Percentiles rank a stretch among this genome's conserved stretches.
phyloP scores from a whole-genome alignment of 1,139 yeast genomes.

The Lizanozyma gosingica region DNA sequence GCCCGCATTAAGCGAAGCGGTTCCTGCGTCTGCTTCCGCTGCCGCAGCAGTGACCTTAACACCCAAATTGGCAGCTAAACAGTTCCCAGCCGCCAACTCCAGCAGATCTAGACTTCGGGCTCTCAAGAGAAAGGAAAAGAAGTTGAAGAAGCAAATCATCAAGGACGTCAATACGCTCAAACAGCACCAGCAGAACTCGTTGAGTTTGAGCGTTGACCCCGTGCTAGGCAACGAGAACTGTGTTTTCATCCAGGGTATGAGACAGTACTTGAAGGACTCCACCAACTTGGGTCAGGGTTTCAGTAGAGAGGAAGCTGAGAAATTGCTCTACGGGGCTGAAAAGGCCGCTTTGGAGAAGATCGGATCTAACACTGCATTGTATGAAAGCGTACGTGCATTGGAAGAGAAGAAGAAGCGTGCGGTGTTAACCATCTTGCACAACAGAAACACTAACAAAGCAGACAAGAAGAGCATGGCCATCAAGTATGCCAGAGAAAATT shows the following conservation, averaged over 20 bases:
- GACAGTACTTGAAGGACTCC: background rate
- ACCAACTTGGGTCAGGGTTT: constrained; percentile 44
- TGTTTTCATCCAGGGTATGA: background rate
- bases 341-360: constrained; percentile 26
- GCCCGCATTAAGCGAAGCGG: constrained; percentile 1
- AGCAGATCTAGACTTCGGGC: constrained; percentile 26
- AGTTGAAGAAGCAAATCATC: constrained; percentile 34
- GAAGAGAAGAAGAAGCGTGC: constrained; percentile 63
- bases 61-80: constrained; percentile 7
- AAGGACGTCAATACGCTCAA: constrained; percentile 40
- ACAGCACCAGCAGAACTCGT: constrained; percentile 17
- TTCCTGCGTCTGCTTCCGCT: background rate
- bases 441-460: constrained; percentile 57
- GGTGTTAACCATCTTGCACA: constrained; percentile 59
- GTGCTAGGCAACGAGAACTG: background rate
- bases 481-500: constrained; percentile 63
- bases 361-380: constrained; percentile 30
- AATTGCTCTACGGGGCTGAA: constrained; percentile 69
- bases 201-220: background rate
- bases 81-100: constrained; percentile 9
- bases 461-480: constrained; percentile 56
- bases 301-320: constrained; percentile 59
- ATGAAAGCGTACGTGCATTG: constrained; percentile 31
- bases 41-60: constrained; percentile 1
- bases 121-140: constrained; percentile 31